Conservation (phyloP, 805 yeast species). For the Isabelozyma rhagii region DNA sequence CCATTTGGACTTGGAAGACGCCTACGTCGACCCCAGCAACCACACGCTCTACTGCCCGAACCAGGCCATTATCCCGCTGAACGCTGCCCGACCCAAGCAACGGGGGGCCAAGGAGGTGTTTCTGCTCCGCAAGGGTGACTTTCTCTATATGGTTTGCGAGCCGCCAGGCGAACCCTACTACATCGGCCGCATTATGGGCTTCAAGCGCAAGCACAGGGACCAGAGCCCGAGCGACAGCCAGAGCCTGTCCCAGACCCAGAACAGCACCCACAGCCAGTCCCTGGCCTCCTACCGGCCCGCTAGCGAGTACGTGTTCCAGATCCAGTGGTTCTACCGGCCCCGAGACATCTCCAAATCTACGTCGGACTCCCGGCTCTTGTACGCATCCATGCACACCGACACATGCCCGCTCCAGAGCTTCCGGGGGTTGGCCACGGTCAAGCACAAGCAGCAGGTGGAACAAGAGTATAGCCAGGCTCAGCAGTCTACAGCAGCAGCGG, state of each 20-base stretch:
- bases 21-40: conserved; percentile 35
- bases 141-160: conserved; percentile 80
- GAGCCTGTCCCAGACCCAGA: neutral
- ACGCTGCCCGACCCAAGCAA: neutral
- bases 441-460: conserved; percentile 63
- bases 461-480: conserved; percentile 24
- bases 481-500: neutral
- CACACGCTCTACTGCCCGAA: conserved; percentile 39
- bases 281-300: neutral
- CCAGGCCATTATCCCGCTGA: conserved; percentile 13
- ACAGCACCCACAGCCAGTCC: neutral
- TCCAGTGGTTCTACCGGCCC: conserved; percentile 92
- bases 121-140: conserved; percentile 53
- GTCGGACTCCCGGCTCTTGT: conserved; percentile 70
- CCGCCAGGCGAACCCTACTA: conserved; percentile 95
- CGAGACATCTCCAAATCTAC: conserved; percentile 71
- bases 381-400: conserved; percentile 84
- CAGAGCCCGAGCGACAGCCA: neutral
- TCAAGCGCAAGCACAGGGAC: conserved; percentile 25
- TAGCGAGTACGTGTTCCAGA: conserved; percentile 49
- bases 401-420: conserved; percentile 71
- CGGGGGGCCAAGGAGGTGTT: conserved; percentile 21
- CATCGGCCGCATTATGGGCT: conserved; percentile 80
- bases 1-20: conserved; percentile 38
- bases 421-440: conserved; percentile 72